Evolutionary conservation across 805 yeast genomes (phyloP).

Genomic region (Jamesozyma hellenica): DNA sequence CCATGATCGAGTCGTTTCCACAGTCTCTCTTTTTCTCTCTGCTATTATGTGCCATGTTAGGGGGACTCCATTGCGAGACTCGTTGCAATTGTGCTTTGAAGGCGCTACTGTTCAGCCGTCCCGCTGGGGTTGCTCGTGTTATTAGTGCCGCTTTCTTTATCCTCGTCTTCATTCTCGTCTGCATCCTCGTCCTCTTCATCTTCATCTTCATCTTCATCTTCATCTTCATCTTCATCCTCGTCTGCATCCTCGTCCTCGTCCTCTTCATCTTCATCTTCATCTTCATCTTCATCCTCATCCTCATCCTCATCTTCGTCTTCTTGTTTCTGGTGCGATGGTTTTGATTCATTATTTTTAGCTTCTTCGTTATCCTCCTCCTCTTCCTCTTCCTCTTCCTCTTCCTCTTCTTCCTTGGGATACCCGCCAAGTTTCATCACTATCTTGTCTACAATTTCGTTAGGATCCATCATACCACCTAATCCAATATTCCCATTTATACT

Average conservation of each 20-base stretch:
- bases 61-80: no score
- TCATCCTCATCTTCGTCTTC: slow-evolving; percentile 31
- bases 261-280: slow-evolving; percentile 2
- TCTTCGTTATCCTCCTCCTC: slow-evolving; percentile 28
- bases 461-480: slow-evolving; percentile 99
- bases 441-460: slow-evolving; percentile 85
- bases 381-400: slow-evolving; percentile 37
- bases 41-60: no score
- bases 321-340: slow-evolving; percentile 32
- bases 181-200: slow-evolving; percentile 31
- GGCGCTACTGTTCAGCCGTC: no score
- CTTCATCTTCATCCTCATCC: not conserved
- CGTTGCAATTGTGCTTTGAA: no score
- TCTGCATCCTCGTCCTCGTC: slow-evolving; percentile 37
- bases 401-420: slow-evolving; percentile 47
- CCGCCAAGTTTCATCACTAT: slow-evolving; percentile 63
- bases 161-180: not conserved
- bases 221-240: slow-evolving; percentile 32
- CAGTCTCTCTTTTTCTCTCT: no score
- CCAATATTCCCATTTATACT: slow-evolving; percentile 95
- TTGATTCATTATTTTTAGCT: slow-evolving; percentile 40
- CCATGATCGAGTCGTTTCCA: no score
- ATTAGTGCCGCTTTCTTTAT: not conserved
- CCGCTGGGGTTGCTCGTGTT: no score
- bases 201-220: slow-evolving; percentile 26